Evolutionary conservation across 768 basidiomycete species (phyloP).

Genomic region (Rhizopogon vulgaris): DNA sequence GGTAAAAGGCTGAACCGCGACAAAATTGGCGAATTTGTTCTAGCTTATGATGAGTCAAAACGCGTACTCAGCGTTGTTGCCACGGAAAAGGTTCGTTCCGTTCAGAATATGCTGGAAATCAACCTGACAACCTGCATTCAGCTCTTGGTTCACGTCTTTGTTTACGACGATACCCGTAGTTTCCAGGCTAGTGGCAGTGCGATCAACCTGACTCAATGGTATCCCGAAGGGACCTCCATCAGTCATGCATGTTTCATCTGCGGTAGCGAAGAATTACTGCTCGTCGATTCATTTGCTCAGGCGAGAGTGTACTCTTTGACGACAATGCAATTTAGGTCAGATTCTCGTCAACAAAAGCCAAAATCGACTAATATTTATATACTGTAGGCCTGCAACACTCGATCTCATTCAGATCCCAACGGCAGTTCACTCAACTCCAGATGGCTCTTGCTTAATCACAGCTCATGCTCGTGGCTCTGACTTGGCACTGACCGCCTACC

Average conservation of each 20-base stretch:
- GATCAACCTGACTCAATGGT: conserved; percentile 40
- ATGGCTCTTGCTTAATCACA: conserved; percentile 46
- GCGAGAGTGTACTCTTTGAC: conserved; percentile 50
- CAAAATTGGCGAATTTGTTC: conserved; percentile 40
- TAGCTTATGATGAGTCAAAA: conserved; percentile 49
- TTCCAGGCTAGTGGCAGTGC: conserved; percentile 37
- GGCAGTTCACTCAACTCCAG: conserved; percentile 42
- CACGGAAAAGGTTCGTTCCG: conserved; percentile 30
- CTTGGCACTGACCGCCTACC: conserved; percentile 34
- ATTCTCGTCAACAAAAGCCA: neutral
- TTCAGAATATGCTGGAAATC: neutral
- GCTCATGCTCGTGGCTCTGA: conserved; percentile 17
- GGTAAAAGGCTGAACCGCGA: conserved; percentile 34
- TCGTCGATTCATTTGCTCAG: conserved; percentile 38
- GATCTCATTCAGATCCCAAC: conserved; percentile 29
- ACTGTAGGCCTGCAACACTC: conserved; percentile 38
- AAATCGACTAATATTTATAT: neutral
- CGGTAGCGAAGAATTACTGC: conserved; percentile 46
- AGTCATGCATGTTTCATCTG: conserved; percentile 36
- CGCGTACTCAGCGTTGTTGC: conserved; percentile 42
- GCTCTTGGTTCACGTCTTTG: conserved; percentile 38
- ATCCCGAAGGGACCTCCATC: conserved; percentile 24
- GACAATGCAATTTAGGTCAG: conserved; percentile 48
- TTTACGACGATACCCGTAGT: conserved; percentile 40
- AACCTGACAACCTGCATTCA: conserved; percentile 7